Evolutionary conservation across 2,329 filamentous ascomycete species (phyloP).

Genomic region (Fusarium transvaalense): DNA sequence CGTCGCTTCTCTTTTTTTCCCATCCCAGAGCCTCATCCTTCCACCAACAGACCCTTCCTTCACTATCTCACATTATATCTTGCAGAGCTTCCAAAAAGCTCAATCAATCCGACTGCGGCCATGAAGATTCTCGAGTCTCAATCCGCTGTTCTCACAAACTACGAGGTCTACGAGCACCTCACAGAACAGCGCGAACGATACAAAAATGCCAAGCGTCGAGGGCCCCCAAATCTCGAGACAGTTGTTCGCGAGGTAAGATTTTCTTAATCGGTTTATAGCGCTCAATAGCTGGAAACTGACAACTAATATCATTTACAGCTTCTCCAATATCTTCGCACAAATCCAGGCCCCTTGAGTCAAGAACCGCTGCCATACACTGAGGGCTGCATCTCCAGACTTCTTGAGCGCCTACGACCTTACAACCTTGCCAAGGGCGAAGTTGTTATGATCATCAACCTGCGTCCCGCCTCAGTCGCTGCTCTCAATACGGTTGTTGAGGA

Average conservation of each 20-base stretch:
- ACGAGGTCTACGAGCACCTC: slow-evolving; percentile 77
- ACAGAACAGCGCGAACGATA: slow-evolving; percentile 66
- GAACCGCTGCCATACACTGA: slow-evolving; percentile 66
- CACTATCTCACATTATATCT: not conserved
- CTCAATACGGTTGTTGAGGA: slow-evolving; percentile 76
- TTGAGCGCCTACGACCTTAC: slow-evolving; percentile 67
- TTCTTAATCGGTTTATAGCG: not conserved
- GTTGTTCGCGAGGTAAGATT: slow-evolving; percentile 72
- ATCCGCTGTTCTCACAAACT: slow-evolving; percentile 77
- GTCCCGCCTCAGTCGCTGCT: slow-evolving; percentile 67
- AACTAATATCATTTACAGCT: slow-evolving; percentile 58
- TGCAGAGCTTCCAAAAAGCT: not conserved
- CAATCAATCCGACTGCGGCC: slow-evolving; percentile 23
- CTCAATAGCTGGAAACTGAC: not conserved
- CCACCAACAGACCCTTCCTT: slow-evolving; percentile 29
- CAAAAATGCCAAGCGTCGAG: slow-evolving; percentile 63
- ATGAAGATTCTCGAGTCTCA: slow-evolving; percentile 81
- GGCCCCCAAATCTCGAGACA: slow-evolving; percentile 70
- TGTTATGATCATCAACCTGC: slow-evolving; percentile 75
- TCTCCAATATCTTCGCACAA: slow-evolving; percentile 69
- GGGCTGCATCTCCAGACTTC: slow-evolving; percentile 64
- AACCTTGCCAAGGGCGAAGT: slow-evolving; percentile 76
- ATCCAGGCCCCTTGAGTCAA: slow-evolving; percentile 68
- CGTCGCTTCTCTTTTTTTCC: slow-evolving; percentile 1
- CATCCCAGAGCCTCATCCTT: slow-evolving; percentile 23